Percentiles rank a stretch among this genome's conserved stretches.
Conservation (phyloP, 225 moss, liverwort and hornwort genomes). For the Marchantia paleacea region DNA sequence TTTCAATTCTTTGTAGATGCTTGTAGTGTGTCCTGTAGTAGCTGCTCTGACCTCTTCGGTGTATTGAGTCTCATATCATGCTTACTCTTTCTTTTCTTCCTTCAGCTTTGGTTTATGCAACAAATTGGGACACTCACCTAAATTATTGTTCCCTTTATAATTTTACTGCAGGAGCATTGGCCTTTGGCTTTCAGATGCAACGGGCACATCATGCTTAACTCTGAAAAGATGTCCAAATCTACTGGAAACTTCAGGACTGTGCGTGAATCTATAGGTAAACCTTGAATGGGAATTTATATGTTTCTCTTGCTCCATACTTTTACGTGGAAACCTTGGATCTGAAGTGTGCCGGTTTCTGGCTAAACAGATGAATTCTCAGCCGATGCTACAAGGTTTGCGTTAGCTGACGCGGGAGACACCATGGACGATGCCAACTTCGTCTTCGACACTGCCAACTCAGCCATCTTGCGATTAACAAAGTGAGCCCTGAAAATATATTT, state of each 20-base stretch:
- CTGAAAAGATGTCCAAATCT: constrained; percentile 55
- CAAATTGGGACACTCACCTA: not conserved
- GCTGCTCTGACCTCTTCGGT: not conserved
- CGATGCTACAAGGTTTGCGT: constrained; percentile 53
- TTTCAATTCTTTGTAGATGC: too few species aligned
- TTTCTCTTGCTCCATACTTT: not conserved
- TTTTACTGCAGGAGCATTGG: constrained; percentile 47
- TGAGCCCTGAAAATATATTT: not conserved
- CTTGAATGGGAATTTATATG: not conserved
- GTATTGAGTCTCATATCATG: not conserved
- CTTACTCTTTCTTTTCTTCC: not conserved
- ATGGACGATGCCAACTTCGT: constrained; percentile 62
- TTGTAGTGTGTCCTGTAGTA: too few species aligned
- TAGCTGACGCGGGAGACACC: constrained; percentile 54
- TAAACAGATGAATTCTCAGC: constrained; percentile 44
- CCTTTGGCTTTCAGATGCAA: constrained; percentile 76
- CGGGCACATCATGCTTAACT: constrained; percentile 77
- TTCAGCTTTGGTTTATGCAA: not conserved
- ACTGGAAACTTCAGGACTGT: constrained; percentile 50
- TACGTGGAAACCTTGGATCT: not conserved
- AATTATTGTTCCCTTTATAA: not conserved
- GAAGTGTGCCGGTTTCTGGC: not conserved
- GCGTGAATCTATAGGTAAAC: constrained; percentile 37
- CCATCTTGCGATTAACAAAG: constrained; percentile 55
- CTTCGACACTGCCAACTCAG: constrained; percentile 53